These are phyloP conservation scores for Acer negundo DNA, from an alignment of 345 rosid genomes.

Conservation along the genomic window DNA sequence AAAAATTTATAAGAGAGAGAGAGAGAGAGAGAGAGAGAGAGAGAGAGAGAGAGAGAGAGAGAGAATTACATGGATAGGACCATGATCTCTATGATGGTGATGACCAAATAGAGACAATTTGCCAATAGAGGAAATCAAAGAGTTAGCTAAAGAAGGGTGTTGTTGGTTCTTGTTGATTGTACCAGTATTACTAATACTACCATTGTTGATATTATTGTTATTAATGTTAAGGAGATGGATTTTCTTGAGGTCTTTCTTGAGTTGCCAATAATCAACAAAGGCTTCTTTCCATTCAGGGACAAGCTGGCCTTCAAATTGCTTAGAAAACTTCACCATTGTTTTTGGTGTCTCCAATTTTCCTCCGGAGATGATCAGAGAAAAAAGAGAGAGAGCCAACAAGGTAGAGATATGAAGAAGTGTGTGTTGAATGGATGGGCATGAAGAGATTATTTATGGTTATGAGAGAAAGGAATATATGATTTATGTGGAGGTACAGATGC, in stretches of 20 bases:
- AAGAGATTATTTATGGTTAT: slow-evolving; percentile 50
- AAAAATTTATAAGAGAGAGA: not conserved
- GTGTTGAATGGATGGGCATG: slow-evolving; percentile 37
- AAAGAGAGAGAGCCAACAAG: not conserved
- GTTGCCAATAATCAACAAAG: slow-evolving; percentile 89
- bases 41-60: not conserved
- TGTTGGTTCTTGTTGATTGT: slow-evolving; percentile 11
- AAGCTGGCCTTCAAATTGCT: slow-evolving; percentile 90
- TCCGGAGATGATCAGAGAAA: slow-evolving; percentile 16
- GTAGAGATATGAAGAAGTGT: slow-evolving; percentile 13
- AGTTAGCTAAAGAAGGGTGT: slow-evolving; percentile 28
- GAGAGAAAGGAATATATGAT: slow-evolving; percentile 37
- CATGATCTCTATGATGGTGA: slow-evolving; percentile 46
- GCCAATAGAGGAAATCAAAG: slow-evolving; percentile 48
- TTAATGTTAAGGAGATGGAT: slow-evolving; percentile 39
- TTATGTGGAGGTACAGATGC: slow-evolving; percentile 34
- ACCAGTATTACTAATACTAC: not conserved
- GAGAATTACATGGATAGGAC: slow-evolving; percentile 63
- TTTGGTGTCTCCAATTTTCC: not conserved
- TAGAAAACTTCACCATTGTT: slow-evolving; percentile 84
- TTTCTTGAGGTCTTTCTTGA: slow-evolving; percentile 79
- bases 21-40: slow-evolving; percentile 1
- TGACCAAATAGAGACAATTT: slow-evolving; percentile 48
- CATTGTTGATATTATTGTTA: not conserved
- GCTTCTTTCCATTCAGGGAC: slow-evolving; percentile 99